A percentile compares a stretch with the other conserved stretches of the same genome.
These are phyloP conservation scores for Xylariomycetidae sp. DNA, from an alignment of 2,329 filamentous ascomycete genomes.

Conservation along the genomic window DNA sequence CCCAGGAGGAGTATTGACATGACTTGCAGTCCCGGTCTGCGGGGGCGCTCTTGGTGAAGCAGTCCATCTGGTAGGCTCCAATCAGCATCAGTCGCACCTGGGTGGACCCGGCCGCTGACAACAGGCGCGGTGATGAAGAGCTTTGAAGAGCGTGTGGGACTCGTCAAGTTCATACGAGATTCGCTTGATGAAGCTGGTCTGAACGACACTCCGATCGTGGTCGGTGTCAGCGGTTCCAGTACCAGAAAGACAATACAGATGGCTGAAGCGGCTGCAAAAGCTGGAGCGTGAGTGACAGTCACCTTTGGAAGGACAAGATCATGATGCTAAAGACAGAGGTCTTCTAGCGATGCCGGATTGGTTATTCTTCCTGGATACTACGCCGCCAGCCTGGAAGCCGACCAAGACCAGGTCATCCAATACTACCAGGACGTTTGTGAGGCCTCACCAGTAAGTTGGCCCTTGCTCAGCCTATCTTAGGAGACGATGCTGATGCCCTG, in stretches of 20 bases:
- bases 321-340: no score
- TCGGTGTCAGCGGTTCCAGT: constrained; percentile 17
- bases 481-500: no score
- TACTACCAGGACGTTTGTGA: constrained; percentile 20
- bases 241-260: constrained; percentile 18
- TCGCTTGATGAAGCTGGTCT: constrained; percentile 16
- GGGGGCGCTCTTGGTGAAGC: constrained; percentile 20
- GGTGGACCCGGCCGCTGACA: no score
- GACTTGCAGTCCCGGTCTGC: constrained; percentile 21
- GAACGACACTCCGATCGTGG: constrained; percentile 15
- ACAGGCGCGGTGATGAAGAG: constrained; percentile 10
- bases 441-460: constrained; percentile 13
- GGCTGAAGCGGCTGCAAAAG: constrained; percentile 12
- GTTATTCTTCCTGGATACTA: constrained; percentile 21
- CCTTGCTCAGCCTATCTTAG: no score
- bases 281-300: constrained; percentile 16
- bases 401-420: constrained; percentile 16
- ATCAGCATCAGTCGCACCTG: background rate
- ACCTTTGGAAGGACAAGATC: no score
- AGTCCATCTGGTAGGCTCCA: constrained; percentile 14
- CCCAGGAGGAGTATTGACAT: no score
- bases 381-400: constrained; percentile 16
- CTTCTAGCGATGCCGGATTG: constrained; percentile 17
- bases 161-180: constrained; percentile 16
- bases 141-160: constrained; percentile 12